Evolutionary conservation across 345 rosid species (phyloP).

Genomic region (Raphanus sativus): DNA sequence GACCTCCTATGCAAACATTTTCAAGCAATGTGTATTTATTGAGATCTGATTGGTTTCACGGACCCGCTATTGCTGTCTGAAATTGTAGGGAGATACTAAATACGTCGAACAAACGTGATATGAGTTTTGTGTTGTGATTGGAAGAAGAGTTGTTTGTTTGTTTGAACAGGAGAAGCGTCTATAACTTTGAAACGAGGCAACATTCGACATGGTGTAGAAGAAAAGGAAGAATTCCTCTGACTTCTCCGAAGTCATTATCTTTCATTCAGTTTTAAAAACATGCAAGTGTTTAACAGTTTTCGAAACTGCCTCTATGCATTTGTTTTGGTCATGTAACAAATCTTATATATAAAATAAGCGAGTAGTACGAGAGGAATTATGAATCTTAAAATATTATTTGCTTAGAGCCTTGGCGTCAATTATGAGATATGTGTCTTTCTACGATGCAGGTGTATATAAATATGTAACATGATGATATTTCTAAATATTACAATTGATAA

Average conservation of each 20-base stretch:
- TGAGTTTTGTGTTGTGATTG: neutral
- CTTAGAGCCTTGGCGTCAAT: no score
- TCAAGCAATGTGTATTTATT: slow-evolving; percentile 56
- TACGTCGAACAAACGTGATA: slow-evolving; percentile 37
- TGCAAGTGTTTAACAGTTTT: slow-evolving; percentile 13
- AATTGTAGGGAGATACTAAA: slow-evolving; percentile 1
- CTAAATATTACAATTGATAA: no score
- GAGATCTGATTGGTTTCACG: slow-evolving; percentile 53
- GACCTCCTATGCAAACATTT: slow-evolving; percentile 54
- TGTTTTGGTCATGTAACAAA: neutral
- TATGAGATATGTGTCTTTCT: no score
- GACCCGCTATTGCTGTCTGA: slow-evolving; percentile 77
- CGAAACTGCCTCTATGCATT: neutral
- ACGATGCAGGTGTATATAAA: no score
- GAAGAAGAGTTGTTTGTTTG: slow-evolving; percentile 16
- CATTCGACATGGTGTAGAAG: no score
- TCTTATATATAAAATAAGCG: neutral
- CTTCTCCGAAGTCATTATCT: no score
- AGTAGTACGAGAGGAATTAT: neutral
- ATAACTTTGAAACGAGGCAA: slow-evolving; percentile 49
- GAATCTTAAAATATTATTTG: no score
- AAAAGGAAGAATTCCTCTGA: slow-evolving; percentile 40
- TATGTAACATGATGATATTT: no score
- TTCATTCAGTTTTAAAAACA: slow-evolving; percentile 44
- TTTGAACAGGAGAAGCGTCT: slow-evolving; percentile 76